Evolutionary conservation across 116 monocot species (phyloP).

Genomic region (Zostera marina): DNA sequence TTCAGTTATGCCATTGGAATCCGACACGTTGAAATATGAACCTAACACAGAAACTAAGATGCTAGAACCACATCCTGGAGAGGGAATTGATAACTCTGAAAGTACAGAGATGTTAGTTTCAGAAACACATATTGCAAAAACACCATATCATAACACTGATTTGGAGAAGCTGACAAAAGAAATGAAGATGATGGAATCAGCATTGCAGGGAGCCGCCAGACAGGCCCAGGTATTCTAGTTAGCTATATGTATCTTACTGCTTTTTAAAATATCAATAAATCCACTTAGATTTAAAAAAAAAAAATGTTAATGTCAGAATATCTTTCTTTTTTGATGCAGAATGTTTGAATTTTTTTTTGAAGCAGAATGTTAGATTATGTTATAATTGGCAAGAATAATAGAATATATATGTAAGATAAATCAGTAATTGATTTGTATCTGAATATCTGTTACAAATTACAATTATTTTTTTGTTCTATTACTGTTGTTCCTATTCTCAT

Average conservation of each 20-base stretch:
- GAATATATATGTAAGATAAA: too few species aligned
- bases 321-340: not conserved
- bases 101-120: slow-evolving; percentile 10
- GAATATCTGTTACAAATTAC: too few species aligned
- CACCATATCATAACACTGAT: slow-evolving; percentile 19
- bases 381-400: too few species aligned
- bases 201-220: slow-evolving; percentile 90
- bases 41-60: slow-evolving; percentile 12
- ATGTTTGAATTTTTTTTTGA: too few species aligned
- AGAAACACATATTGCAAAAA: slow-evolving; percentile 8
- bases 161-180: slow-evolving; percentile 57
- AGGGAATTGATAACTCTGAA: slow-evolving; percentile 17
- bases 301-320: not conserved
- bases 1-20: slow-evolving; percentile 8
- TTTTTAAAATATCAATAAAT: not conserved
- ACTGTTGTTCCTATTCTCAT: too few species aligned
- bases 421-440: too few species aligned
- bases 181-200: slow-evolving; percentile 93
- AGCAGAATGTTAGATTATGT: too few species aligned
- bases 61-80: slow-evolving; percentile 12
- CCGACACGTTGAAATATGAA: not conserved
- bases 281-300: not conserved
- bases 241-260: not conserved
- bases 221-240: slow-evolving; percentile 67
- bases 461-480: too few species aligned